Evolutionary conservation across 129 eudicot species (phyloP).

Genomic region (Pulicaria dysenterica): DNA sequence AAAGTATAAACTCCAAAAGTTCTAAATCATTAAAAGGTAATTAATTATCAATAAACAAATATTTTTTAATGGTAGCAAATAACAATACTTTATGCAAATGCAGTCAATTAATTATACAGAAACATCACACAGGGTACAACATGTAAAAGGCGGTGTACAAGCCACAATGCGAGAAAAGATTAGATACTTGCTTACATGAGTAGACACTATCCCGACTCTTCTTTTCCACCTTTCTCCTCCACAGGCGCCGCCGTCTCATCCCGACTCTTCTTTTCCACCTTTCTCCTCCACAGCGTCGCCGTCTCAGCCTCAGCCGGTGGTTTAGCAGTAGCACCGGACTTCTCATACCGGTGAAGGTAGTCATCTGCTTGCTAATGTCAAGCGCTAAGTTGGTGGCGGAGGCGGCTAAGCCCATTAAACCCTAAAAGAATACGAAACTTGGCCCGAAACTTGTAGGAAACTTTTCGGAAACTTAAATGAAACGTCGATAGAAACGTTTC

Average conservation of each 20-base stretch:
- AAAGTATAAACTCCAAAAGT: too few species aligned
- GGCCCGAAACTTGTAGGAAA: too few species aligned
- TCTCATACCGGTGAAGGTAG: constrained; percentile 56
- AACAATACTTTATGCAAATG: not conserved
- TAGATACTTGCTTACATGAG: not conserved
- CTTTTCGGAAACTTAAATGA: too few species aligned
- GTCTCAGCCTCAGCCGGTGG: constrained; percentile 1
- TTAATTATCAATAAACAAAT: too few species aligned
- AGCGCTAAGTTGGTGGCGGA: too few species aligned
- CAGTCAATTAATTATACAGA: constrained; percentile 6
- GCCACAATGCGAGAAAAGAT: not conserved
- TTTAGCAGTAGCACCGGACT: constrained; percentile 34
- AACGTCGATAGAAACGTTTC: too few species aligned
- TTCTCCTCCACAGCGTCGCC: too few species aligned
- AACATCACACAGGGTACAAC: constrained; percentile 19
- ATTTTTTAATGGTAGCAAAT: not conserved
- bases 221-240: constrained; percentile 17
- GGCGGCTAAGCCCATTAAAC: too few species aligned
- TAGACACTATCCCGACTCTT: constrained; percentile 24
- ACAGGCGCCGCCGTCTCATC: constrained; percentile 18
- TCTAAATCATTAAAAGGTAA: too few species aligned
- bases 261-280: too few species aligned
- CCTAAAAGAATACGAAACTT: too few species aligned
- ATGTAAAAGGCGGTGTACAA: constrained; percentile 26
- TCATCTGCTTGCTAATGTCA: constrained; percentile 65